These are phyloP conservation scores for Fusarium sp. DNA, from an alignment of 2,329 filamentous ascomycete species.

Conservation along the genomic window DNA sequence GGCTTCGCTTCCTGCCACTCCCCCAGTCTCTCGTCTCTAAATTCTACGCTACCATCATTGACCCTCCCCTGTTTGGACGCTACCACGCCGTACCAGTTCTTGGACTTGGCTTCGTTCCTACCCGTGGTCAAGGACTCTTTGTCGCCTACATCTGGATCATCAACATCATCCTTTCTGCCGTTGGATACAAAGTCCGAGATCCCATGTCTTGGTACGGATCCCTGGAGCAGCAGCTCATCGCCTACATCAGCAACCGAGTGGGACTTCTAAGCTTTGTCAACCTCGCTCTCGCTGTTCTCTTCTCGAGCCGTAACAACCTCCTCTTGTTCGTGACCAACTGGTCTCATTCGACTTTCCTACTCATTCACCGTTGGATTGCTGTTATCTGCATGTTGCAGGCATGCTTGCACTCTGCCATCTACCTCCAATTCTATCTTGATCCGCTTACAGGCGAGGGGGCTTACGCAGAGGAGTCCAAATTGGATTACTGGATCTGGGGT, in stretches of 20 bases:
- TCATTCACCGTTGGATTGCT: slow-evolving; percentile 63
- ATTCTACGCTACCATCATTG: slow-evolving; percentile 35
- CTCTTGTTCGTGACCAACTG: slow-evolving; percentile 61
- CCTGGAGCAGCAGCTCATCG: slow-evolving; percentile 44
- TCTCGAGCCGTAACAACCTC: slow-evolving; percentile 59
- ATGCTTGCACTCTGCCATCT: slow-evolving; percentile 54
- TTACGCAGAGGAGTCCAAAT: neutral
- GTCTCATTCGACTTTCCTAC: slow-evolving; percentile 59
- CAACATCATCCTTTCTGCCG: slow-evolving; percentile 53
- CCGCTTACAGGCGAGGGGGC: neutral
- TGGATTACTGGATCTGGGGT: slow-evolving; percentile 48
- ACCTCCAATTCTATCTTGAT: neutral
- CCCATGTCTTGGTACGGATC: slow-evolving; percentile 47
- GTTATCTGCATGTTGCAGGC: slow-evolving; percentile 58
- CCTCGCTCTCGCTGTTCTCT: slow-evolving; percentile 56
- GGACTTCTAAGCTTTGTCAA: slow-evolving; percentile 55
- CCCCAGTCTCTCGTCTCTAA: slow-evolving; percentile 1
- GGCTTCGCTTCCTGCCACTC: slow-evolving; percentile 3
- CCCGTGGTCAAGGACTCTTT: slow-evolving; percentile 56
- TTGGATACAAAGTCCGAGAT: slow-evolving; percentile 43
- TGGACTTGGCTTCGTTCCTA: slow-evolving; percentile 48
- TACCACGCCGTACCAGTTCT: slow-evolving; percentile 18
- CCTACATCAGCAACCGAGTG: slow-evolving; percentile 54
- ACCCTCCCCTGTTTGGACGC: slow-evolving; percentile 6
- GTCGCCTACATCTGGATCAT: slow-evolving; percentile 52